Conservation (phyloP, 495 filamentous ascomycete species). For the Bombardia bombarda region DNA sequence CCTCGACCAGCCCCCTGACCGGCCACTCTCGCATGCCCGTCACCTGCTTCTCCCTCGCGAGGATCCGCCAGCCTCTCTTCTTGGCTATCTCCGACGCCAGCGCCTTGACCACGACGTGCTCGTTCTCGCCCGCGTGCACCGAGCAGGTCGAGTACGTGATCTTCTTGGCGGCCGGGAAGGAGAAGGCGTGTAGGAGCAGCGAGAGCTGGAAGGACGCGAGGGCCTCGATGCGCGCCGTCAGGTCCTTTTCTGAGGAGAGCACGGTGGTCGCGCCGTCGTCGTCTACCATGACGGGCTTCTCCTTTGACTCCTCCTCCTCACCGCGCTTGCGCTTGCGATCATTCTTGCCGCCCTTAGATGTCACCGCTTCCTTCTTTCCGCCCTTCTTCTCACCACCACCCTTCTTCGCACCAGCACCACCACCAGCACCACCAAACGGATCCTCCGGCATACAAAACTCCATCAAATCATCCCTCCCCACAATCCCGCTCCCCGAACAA, state of each 20-base stretch:
- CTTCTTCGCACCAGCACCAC: no score
- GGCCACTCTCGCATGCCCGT: conserved; percentile 63
- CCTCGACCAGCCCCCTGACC: conserved; percentile 57
- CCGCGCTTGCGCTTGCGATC: conserved; percentile 41
- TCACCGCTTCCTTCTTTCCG: background rate
- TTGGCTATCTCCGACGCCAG: conserved; percentile 57
- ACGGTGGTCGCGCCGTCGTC: conserved; percentile 40
- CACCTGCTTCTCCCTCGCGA: conserved; percentile 62
- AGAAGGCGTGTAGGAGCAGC: conserved; percentile 73
- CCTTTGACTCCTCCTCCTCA: conserved; percentile 23
- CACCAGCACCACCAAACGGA: no score
- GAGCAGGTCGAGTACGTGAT: conserved; percentile 94
- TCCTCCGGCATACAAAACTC: conserved; percentile 44
- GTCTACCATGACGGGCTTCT: conserved; percentile 30
- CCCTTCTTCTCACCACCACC: background rate
- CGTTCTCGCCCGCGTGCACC: conserved; percentile 77
- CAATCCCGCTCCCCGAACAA: conserved; percentile 90
- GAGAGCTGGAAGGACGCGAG: conserved; percentile 70
- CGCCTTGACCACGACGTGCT: conserved; percentile 66
- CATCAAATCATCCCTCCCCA: conserved; percentile 72
- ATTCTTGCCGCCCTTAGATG: conserved; percentile 23
- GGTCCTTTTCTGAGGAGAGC: conserved; percentile 32
- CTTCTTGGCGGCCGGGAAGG: conserved; percentile 65
- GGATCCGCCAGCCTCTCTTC: conserved; percentile 65
- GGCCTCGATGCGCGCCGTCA: conserved; percentile 54